Evolutionary conservation across 169 alveolate species (phyloP).

Genomic region (Cryptosporidium xiaoi): DNA sequence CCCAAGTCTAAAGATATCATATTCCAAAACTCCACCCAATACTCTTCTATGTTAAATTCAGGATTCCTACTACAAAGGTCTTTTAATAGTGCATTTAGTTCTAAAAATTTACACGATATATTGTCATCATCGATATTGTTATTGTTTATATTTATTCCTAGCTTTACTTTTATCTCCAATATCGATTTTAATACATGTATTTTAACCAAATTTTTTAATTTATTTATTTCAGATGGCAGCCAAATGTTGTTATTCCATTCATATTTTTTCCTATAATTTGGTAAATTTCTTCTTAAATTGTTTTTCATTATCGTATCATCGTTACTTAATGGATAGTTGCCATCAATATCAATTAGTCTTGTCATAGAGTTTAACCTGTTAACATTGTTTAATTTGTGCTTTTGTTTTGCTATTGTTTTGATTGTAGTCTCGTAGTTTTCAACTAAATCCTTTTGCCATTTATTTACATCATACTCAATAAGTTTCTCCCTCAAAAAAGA

Average conservation of each 20-base stretch:
- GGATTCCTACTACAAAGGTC: background rate
- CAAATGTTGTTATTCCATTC: slow-evolving; percentile 68
- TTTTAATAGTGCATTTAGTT: slow-evolving; percentile 15
- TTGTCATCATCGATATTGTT: slow-evolving; percentile 9
- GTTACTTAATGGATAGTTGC: slow-evolving; percentile 42
- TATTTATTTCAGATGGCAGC: slow-evolving; percentile 51
- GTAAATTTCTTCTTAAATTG: slow-evolving; percentile 31
- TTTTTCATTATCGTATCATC: slow-evolving; percentile 37
- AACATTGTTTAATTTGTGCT: background rate
- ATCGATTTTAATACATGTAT: slow-evolving; percentile 40
- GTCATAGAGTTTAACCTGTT: slow-evolving; percentile 22
- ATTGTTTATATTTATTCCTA: slow-evolving; percentile 11
- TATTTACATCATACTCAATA: background rate
- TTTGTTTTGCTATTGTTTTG: background rate
- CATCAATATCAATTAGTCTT: slow-evolving; percentile 23
- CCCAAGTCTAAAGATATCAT: slow-evolving; percentile 59
- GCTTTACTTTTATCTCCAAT: slow-evolving; percentile 22
- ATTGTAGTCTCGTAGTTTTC: slow-evolving; percentile 4
- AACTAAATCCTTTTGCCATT: slow-evolving; percentile 61
- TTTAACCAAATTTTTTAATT: slow-evolving; percentile 22
- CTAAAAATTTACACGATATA: slow-evolving; percentile 23
- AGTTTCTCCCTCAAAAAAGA: background rate
- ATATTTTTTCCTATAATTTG: slow-evolving; percentile 58
- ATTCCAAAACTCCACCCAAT: slow-evolving; percentile 73
- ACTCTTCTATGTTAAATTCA: slow-evolving; percentile 19